Percentiles rank a stretch among this genome's conserved stretches.
Evolutionary conservation across 805 yeast species (phyloP).

Genomic region (Nakazawaea anatomiae): DNA sequence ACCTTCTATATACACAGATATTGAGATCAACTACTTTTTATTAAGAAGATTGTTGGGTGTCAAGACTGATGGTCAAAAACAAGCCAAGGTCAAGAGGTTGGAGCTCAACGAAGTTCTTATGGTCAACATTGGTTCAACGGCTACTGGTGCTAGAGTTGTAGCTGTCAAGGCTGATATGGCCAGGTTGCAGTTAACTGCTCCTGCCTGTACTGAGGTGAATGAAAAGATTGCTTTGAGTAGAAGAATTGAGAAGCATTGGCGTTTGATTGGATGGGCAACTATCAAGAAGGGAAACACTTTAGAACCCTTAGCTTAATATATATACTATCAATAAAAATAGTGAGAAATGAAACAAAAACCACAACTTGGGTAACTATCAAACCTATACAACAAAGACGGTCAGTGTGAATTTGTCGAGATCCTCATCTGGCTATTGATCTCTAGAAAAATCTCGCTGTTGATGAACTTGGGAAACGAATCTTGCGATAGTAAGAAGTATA

Average conservation of each 20-base stretch:
- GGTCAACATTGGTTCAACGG: slow-evolving; percentile 99
- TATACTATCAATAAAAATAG: background rate
- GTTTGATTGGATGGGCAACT: slow-evolving; percentile 99
- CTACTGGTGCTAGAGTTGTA: slow-evolving; percentile 98
- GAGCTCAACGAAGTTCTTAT: slow-evolving; percentile 92
- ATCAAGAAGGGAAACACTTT: slow-evolving; percentile 89
- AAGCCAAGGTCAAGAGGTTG: slow-evolving; percentile 93
- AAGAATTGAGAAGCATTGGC: slow-evolving; percentile 99
- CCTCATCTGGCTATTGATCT: slow-evolving; percentile 17
- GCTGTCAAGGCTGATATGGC: slow-evolving; percentile 99
- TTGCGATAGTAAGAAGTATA: slow-evolving; percentile 56
- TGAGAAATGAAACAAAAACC: background rate
- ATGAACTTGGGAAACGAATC: slow-evolving; percentile 74
- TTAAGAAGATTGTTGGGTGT: slow-evolving; percentile 97
- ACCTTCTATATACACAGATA: slow-evolving; percentile 95
- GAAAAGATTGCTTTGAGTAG: slow-evolving; percentile 98
- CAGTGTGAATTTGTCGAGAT: slow-evolving; percentile 8
- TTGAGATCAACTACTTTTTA: slow-evolving; percentile 94
- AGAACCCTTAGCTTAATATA: slow-evolving; percentile 56
- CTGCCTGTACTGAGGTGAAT: slow-evolving; percentile 97
- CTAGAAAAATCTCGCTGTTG: slow-evolving; percentile 31
- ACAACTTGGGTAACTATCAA: too few species aligned
- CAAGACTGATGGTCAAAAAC: slow-evolving; percentile 95
- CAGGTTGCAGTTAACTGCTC: slow-evolving; percentile 90
- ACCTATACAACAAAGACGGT: background rate